Evolutionary conservation across 805 yeast species (phyloP), one percentile per base, ranked within the genome.

Genomic region (Kazachstania viticola): DNA sequence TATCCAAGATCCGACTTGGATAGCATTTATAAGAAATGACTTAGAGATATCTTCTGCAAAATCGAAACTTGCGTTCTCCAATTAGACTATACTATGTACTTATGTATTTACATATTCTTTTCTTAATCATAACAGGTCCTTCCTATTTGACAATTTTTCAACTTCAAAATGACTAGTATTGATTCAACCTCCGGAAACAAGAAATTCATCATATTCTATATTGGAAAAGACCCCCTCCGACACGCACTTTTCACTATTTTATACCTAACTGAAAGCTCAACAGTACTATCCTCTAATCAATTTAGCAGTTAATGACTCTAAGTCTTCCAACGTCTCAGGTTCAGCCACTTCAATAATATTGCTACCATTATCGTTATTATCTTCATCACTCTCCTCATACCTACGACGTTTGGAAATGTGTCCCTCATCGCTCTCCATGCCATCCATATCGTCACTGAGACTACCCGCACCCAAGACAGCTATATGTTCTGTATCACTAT

Each of bases 301-400:
- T 46, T 57, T 64, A 16, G 68, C 69, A 2, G 94, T 77, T 61
- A 83, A 70, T 30, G 93, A 85, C 64, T 91, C 98, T 57, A 91
- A 69, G 51, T 91, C 98, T 56, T 84, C 95, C 54, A 91, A 64
- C 13, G 94, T 80, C 48, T 83, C 80, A 12, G 96, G 96, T 46
- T 76, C 82, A 45, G 82, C 93, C 28, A 82, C 65, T 60, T 87
- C 95, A 38, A 81, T 62, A 29, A 79, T 29, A 25, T 25, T 31
- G n/a, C 14, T 21, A 9, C 21, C 60, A 26, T 51, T 56, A 14
- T 52, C 50, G 13, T 54, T 54, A 14, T 48, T 58, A 0, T 52
- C 61, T 14, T 45, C 56, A 14, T 46, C 49, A 6, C 22, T 19
- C 9, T 47, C 49, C 14, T 25, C 33, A 17, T 23, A n/a, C 12